Evolutionary conservation across 2,329 filamentous ascomycete genomes (phyloP).

Genomic region (Fonsecaea multimorphosa): DNA sequence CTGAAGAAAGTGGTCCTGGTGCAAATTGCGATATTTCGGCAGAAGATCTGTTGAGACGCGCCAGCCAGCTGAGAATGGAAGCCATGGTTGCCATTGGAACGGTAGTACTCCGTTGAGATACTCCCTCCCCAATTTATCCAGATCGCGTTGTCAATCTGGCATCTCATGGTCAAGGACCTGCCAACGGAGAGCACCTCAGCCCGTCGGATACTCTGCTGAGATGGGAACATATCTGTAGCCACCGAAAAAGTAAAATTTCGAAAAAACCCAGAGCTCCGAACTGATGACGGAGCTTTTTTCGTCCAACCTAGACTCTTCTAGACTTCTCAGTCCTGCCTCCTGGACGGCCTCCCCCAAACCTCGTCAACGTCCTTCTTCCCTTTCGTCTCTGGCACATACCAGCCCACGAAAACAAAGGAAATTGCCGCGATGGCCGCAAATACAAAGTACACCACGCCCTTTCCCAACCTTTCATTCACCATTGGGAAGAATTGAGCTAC

Average conservation of each 20-base stretch:
- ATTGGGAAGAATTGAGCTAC: constrained; percentile 96
- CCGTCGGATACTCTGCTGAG: background rate
- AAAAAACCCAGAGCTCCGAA: background rate
- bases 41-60: background rate
- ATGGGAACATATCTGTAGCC: background rate
- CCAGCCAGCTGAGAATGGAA: background rate
- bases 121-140: background rate
- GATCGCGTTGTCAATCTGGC: background rate
- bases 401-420: constrained; percentile 73
- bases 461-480: constrained; percentile 74
- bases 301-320: background rate
- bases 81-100: background rate
- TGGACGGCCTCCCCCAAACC: constrained; percentile 74
- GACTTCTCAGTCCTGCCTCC: constrained; percentile 32
- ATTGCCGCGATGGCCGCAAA: constrained; percentile 76
- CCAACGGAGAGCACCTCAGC: background rate
- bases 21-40: background rate
- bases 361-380: constrained; percentile 84
- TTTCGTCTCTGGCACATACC: constrained; percentile 83
- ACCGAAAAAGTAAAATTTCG: background rate
- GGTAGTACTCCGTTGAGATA: background rate
- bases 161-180: background rate
- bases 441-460: constrained; percentile 88
- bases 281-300: background rate
- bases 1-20: background rate